Conservation (phyloP, 2,329 filamentous ascomycete genomes). For the Triangularia verruculosa region DNA sequence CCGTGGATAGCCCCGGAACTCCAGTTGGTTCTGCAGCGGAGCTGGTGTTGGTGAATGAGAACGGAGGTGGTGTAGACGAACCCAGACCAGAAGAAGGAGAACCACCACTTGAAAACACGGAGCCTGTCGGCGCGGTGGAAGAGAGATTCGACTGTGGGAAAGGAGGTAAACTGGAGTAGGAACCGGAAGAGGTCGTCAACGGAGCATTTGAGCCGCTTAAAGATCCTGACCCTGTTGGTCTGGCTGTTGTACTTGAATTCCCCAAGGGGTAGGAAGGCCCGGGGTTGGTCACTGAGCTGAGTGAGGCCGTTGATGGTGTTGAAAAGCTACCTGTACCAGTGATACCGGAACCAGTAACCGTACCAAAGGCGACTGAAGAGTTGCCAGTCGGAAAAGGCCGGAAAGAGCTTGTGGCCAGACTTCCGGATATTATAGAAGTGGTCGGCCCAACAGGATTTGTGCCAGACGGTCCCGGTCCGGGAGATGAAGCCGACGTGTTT, state of each 20-base stretch:
- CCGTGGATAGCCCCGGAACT: neutral
- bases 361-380: neutral
- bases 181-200: neutral
- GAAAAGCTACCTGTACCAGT: neutral
- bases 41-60: neutral
- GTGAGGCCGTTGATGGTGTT: neutral
- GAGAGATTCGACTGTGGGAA: neutral
- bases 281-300: neutral
- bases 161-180: neutral
- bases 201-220: neutral
- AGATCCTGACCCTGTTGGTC: neutral
- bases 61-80: neutral
- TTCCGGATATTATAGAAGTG: neutral
- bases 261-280: neutral
- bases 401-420: neutral
- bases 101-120: neutral
- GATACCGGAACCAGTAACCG: neutral
- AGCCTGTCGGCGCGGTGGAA: neutral
- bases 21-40: neutral
- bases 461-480: neutral
- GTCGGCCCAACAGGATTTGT: neutral
- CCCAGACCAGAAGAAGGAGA: neutral
- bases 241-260: neutral
- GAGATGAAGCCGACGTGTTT: neutral
- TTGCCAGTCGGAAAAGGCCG: slow-evolving; percentile 1